Base-by-base conservation (phyloP, 495 filamentous ascomycete species). In the Aspergillus sclerotiicarbonarius region DNA sequence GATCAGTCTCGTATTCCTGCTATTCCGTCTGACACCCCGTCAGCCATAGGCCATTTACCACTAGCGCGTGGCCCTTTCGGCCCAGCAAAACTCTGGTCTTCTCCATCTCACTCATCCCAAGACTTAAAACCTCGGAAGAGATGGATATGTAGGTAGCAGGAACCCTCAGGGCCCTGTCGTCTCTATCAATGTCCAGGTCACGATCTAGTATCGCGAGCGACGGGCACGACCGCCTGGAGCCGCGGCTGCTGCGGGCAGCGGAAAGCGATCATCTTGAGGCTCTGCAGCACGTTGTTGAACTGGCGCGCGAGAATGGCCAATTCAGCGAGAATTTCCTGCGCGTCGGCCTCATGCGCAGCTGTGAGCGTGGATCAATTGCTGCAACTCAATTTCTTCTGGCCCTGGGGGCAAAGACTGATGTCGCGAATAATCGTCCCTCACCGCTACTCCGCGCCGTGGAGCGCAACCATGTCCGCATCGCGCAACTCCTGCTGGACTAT, bases 371-470 rank as follows among this genome's bases (percentile, higher is more conserved):
- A 4, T 70, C 71, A 39, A 54, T 72, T 21, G 53, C 57, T 8
- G 72, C 76, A 31, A 79, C 76, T 5, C 68, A 76, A 60, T 81
- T 72, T 50, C 69, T 84, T 37, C 68, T 84, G 19, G 49, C 61
- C 7, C 35, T 69, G 29, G 80, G 82, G 46, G 80, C 79, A 13
- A 68, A 70, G 19, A 71, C 79, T 8, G 78, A 80, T 33, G 30
- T 29, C 10, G 32, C 67, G 19, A 68, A 67, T 9, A 76, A 75
- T 35, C 61, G 76, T 7, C 59, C 69, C 5, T 74, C 76, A 6
- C 82, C 82, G 18, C 61, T 84, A 5, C 65, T 82, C 7, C 67
- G 72, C 9, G 82, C 82, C 20, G 76, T 82, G 13, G 80, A 84
- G 58, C 73, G 73, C 25, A 76, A 82, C 35, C 72, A 82, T 57